phyloP scores from a whole-genome alignment of 2,329 filamentous ascomycete genomes.

The Cladophialophora exuberans region DNA sequence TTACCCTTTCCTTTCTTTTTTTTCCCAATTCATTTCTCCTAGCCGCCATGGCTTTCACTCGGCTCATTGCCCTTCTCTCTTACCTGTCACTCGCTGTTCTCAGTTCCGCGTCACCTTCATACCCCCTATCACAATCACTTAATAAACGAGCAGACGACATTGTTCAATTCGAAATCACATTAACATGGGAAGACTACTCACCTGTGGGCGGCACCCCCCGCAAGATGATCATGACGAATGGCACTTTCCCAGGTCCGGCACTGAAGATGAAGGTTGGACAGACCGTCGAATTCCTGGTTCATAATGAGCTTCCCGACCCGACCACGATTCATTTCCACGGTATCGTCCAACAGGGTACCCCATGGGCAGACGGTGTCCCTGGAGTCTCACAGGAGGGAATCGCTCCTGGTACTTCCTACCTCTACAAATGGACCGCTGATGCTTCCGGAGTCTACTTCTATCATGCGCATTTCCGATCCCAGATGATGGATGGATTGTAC shows the following conservation, averaged over 20 bases:
- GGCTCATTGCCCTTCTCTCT: constrained; percentile 24
- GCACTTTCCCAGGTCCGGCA: constrained; percentile 72
- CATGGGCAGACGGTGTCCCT: constrained; percentile 72
- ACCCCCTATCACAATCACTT: constrained; percentile 17
- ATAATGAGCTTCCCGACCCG: constrained; percentile 68
- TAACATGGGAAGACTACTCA: constrained; percentile 41
- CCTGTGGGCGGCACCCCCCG: constrained; percentile 50
- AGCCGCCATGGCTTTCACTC: constrained; percentile 27
- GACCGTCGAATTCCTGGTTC: constrained; percentile 67
- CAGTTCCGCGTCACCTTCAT: constrained; percentile 20
- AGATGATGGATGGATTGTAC: constrained; percentile 70
- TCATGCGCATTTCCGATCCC: constrained; percentile 66
- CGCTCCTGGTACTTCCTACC: constrained; percentile 63
- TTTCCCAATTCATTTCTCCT: constrained; percentile 1
- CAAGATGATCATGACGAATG: constrained; percentile 70
- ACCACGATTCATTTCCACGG: constrained; percentile 78
- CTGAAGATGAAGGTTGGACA: constrained; percentile 76
- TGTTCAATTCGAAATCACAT: constrained; percentile 37
- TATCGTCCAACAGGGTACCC: constrained; percentile 75
- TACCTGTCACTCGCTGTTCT: constrained; percentile 30
- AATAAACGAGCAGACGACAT: constrained; percentile 20
- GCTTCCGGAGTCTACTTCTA: constrained; percentile 65
- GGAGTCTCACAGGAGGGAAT: constrained; percentile 71
- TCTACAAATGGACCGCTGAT: constrained; percentile 60
- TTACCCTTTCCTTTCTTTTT: constrained; percentile 4